These are phyloP conservation scores for Eimeria maxima DNA, from an alignment of 169 alveolate species.

Conservation along the genomic window DNA sequence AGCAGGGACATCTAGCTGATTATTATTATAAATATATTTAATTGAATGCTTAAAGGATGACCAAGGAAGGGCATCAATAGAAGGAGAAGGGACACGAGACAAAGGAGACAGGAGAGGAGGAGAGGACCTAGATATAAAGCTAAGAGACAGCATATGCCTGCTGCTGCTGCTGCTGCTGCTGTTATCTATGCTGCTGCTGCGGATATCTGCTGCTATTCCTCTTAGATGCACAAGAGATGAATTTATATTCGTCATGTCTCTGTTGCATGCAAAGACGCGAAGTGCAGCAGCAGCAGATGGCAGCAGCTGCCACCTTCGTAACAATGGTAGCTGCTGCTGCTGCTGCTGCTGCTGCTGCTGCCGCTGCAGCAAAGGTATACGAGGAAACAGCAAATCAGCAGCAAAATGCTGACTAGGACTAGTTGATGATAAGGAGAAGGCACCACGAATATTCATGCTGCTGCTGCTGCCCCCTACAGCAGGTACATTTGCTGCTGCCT, in stretches of 20 bases:
- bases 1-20: neutral
- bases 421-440: neutral
- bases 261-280: too few relatives aligned
- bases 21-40: neutral
- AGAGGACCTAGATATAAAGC: neutral
- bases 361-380: neutral
- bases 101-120: neutral
- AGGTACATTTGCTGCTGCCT: slow-evolving; percentile 22
- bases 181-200: neutral
- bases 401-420: neutral
- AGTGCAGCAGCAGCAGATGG: neutral
- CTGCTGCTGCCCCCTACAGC: neutral
- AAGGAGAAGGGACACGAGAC: neutral
- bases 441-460: neutral
- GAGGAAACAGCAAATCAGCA: neutral
- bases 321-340: neutral
- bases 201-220: too few relatives aligned
- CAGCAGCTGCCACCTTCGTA: neutral
- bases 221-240: too few relatives aligned
- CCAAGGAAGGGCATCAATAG: neutral
- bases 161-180: neutral
- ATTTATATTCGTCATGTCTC: too few relatives aligned
- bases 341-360: slow-evolving; percentile 1
- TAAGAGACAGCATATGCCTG: neutral
- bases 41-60: neutral